These are phyloP conservation scores for Paramarasmius palmivorus DNA, from an alignment of 1,284 basidiomycete genomes.

Conservation along the genomic window DNA sequence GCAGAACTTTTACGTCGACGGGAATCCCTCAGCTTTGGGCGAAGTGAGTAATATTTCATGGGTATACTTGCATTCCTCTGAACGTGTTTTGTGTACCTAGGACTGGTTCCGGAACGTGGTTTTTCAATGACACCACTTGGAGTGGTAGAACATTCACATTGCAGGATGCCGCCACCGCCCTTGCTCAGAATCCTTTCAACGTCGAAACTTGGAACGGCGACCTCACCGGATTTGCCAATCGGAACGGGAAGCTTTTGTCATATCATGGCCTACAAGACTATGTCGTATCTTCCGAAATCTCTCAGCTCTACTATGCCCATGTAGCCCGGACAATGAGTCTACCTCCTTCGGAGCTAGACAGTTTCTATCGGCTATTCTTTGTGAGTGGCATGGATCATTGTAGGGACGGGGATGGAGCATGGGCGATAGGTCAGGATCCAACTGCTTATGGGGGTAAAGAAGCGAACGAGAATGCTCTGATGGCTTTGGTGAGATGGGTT, in stretches of 20 bases:
- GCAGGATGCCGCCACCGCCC: not conserved
- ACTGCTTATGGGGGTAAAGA: no score
- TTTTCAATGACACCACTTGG: constrained; percentile 10
- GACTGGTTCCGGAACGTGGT: constrained; percentile 18
- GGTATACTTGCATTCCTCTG: no score
- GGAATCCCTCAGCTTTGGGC: not conserved
- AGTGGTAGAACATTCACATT: constrained; percentile 8
- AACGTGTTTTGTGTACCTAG: not conserved
- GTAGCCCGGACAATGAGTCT: not conserved
- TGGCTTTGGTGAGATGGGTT: constrained; percentile 19
- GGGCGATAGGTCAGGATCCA: constrained; percentile 11
- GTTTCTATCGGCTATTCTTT: constrained; percentile 17
- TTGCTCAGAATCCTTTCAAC: constrained; percentile 16
- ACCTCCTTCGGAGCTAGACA: constrained; percentile 10
- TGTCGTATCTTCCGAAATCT: constrained; percentile 18
- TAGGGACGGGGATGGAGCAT: constrained; percentile 15
- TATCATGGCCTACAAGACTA: constrained; percentile 21
- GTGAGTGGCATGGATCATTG: constrained; percentile 21
- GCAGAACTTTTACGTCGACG: constrained; percentile 8
- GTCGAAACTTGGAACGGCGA: constrained; percentile 20
- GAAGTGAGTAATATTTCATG: no score
- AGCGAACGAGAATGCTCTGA: constrained; percentile 12
- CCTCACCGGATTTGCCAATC: constrained; percentile 17
- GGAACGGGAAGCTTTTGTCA: constrained; percentile 20
- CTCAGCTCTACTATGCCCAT: constrained; percentile 18